Evolutionary conservation across 148 eudicot genomes (phyloP), one percentile per base, ranked within the genome.

Genomic region (Camellia japonica): DNA sequence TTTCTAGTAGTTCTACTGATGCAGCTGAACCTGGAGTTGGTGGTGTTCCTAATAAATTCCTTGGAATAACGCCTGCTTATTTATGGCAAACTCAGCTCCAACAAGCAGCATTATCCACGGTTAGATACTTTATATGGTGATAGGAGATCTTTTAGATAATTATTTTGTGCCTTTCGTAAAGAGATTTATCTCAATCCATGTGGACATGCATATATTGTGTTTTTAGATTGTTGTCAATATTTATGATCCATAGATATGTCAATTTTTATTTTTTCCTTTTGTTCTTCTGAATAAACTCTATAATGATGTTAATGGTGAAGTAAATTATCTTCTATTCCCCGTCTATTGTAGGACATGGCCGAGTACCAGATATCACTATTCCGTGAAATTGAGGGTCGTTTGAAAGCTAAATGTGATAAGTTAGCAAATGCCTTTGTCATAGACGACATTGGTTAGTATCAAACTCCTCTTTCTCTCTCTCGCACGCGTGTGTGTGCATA

Each of bases 11-110:
- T 76, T 81, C 76, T 47, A 58, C 80, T 67, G 98, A 95, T 83
- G 86, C 86, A n/a, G 85, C 87, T 6, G 97, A 95, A 82, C 92
- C 92, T 83, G 97, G 89, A 64, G 91, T 93, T 78, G 98, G 98
- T 83, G 98, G 98, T 68, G 98, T 91, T 79, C 93, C 97, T 73
- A 87, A 89, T 79, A 88, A 89, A 65, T 93, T 84, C 83, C 90
- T 95, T 77, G 97, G 97, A 77, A 86, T 95, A 77, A 95, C 96
- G 72, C 92, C 94, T 23, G 71, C 86, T 76, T 95, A 93, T 86
- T 84, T 95, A 77, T 91, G 98, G 95, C 93, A 93, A 86, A 91
- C 87, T 82, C 98, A 95, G 83, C 91, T 91, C 60, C 93, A 89
- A 75, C 97, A 90, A 80, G 84, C 85, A 72, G 87, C 94, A 18